Evolutionary conservation across 306 rosid genomes (phyloP).

Genomic region (Sechiopsis laciniata): DNA sequence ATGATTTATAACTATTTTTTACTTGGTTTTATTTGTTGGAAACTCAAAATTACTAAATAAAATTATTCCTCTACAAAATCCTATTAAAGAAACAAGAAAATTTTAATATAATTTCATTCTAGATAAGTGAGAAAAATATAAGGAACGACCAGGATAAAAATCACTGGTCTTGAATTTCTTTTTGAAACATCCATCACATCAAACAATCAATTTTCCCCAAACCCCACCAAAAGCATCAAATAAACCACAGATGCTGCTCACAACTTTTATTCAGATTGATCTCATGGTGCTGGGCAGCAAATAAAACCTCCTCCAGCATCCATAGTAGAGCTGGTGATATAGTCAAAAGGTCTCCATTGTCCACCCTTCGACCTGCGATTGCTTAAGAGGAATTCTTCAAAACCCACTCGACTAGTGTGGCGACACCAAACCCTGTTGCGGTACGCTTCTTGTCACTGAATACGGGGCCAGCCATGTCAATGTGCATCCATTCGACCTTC

Average conservation of each 20-base stretch:
- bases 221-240: background rate
- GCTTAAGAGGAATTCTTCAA: slow-evolving; percentile 58
- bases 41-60: too few relatives aligned
- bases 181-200: slow-evolving; percentile 4
- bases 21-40: too few relatives aligned
- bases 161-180: too few relatives aligned
- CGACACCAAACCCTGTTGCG: slow-evolving; percentile 82
- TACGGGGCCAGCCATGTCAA: slow-evolving; percentile 92
- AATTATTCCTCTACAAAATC: too few relatives aligned
- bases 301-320: background rate
- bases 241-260: background rate
- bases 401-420: slow-evolving; percentile 95
- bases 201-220: background rate
- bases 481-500: slow-evolving; percentile 94
- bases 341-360: background rate
- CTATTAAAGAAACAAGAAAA: background rate
- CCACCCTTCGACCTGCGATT: background rate
- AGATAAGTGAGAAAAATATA: too few relatives aligned
- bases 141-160: too few relatives aligned
- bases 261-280: slow-evolving; percentile 15
- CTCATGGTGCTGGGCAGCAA: slow-evolving; percentile 12
- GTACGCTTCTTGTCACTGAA: slow-evolving; percentile 66
- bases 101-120: too few relatives aligned
- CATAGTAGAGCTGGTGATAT: background rate
- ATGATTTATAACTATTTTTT: too few relatives aligned